Evolutionary conservation across 306 rosid genomes (phyloP), one percentile per base, ranked within the genome.

Genomic region (Macrotyloma uniflorum): DNA sequence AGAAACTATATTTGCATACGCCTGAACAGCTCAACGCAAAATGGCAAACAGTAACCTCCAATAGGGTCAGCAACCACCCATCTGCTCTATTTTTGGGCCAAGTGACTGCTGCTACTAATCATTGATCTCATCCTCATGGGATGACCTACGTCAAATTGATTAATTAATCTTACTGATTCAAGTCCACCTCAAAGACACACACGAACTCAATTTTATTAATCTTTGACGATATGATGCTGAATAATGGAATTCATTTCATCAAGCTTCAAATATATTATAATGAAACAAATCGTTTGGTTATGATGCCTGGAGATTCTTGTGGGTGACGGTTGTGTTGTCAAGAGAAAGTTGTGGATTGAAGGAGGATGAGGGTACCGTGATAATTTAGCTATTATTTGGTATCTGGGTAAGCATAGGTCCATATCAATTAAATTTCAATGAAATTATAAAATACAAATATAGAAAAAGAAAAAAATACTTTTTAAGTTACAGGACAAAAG

Each of bases 11-110:
- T 65, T n/a, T 66, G 75, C 82, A 66, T 70, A 72, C 58, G 78
- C 61, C 26, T 67, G 3, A 84, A 87, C 72, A 82, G 83, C 50
- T 38, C 50, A 72, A 73, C 61, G 72, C 67, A 54, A 70, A 79
- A 74, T 53, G 72, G 6, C 47, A 71, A 22, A 83, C 82, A 71
- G 78, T 69, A 72, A 79, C 51, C 75, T 82, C 86, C 82, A 79
- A 66, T 49, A 62, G 54, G 45, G 82, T 74, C 79, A 73, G 19
- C 79, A 38, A 4, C 43, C 43, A 61, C 61, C 32, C 46, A 19
- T 16, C 64, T 20, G 0, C 30, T 63, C 18, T 47, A 57, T 20
- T 55, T 32, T 22, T 4, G 28, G 76, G 54, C 70, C 1, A 77
- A 53, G 19, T 65, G 9, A 40, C 20, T 50, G 75, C 32, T 43